Evolutionary conservation across 306 rosid species (phyloP).

Genomic region (Betula pendula): DNA sequence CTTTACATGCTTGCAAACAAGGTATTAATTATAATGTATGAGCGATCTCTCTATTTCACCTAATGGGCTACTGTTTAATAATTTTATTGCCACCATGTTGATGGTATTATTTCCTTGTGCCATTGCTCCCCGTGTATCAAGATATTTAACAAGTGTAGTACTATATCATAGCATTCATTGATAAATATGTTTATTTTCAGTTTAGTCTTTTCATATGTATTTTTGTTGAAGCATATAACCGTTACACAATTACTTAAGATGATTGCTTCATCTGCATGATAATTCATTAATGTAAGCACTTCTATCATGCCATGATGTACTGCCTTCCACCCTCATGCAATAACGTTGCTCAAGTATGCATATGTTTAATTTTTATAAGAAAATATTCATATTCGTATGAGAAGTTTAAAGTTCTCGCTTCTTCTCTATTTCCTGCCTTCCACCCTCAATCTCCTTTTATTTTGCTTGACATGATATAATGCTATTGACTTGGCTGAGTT

Average conservation of each 20-base stretch:
- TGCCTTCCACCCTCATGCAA: neutral
- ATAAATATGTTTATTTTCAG: neutral
- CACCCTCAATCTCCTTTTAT: neutral
- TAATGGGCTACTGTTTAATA: neutral
- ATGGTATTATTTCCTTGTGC: neutral
- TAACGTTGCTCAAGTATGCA: neutral
- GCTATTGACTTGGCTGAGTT: neutral
- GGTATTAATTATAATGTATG: constrained; percentile 44
- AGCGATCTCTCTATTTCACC: neutral
- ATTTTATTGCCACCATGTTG: neutral
- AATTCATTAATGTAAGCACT: neutral
- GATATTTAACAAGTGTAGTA: neutral
- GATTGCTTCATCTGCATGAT: neutral
- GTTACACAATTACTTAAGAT: neutral
- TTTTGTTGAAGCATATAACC: neutral
- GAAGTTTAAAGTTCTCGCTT: neutral
- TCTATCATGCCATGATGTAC: neutral
- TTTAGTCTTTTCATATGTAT: neutral
- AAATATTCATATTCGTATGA: neutral
- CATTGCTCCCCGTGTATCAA: neutral
- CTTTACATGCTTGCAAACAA: constrained; percentile 99
- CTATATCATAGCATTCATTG: neutral
- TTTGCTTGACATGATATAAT: neutral
- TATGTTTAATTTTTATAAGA: neutral
- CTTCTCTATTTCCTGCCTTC: neutral